phyloP scores from a whole-genome alignment of 2,329 filamentous ascomycete genomes.

The Penicillium sp. region DNA sequence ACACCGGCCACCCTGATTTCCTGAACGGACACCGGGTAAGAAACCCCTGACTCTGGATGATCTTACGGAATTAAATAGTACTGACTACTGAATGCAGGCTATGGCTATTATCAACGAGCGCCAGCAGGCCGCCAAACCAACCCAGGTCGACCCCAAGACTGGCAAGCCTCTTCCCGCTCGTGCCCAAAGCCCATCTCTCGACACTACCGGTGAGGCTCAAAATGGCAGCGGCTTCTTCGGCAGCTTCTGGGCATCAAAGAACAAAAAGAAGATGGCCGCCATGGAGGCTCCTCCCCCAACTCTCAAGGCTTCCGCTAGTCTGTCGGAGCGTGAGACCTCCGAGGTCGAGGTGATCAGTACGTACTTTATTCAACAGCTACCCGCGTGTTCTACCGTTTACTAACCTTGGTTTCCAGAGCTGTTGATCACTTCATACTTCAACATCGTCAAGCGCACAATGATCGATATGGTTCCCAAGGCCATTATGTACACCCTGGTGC shows the following conservation, averaged over 20 bases:
- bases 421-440: constrained; percentile 94
- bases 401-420: constrained; percentile 63
- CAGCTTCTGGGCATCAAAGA: constrained; percentile 98
- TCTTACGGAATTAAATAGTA: background rate
- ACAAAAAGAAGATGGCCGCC: constrained; percentile 99
- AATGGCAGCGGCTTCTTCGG: constrained; percentile 88
- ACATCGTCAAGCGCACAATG: constrained; percentile 97
- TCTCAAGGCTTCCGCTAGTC: constrained; percentile 88
- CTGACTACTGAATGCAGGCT: constrained; percentile 55
- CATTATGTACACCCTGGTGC: constrained; percentile 95
- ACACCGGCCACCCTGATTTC: constrained; percentile 97
- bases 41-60: too few species aligned
- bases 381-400: background rate
- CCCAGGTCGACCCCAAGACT: constrained; percentile 97
- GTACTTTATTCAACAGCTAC: constrained; percentile 41
- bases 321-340: constrained; percentile 91
- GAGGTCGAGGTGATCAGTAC: constrained; percentile 98
- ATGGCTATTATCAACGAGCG: constrained; percentile 98
- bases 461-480: constrained; percentile 99
- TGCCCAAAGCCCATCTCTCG: constrained; percentile 73
- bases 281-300: constrained; percentile 95
- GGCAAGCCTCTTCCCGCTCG: constrained; percentile 88
- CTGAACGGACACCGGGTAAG: constrained; percentile 85
- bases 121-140: constrained; percentile 75
- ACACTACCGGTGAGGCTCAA: constrained; percentile 53